Base-by-base conservation (phyloP, 257 asterid species). In the Perilla frutescens region DNA sequence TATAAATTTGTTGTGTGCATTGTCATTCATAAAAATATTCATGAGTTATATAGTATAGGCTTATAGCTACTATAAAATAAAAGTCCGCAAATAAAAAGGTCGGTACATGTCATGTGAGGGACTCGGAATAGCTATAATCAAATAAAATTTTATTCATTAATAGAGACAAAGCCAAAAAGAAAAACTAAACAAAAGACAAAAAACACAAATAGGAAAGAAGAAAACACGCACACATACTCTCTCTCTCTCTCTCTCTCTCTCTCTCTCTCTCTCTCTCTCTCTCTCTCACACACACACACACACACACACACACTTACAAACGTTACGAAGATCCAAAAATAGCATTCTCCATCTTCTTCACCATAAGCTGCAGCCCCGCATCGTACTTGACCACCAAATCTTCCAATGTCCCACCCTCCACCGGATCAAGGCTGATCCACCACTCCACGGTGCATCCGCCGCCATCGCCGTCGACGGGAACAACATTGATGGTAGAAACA, bases 361-460 rank as follows among this genome's bases (percentile, higher is more conserved):
- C 78, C 93, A 92, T 84, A 12, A 14, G 67, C 68, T 71, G 79
- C 66, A 90, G 70, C 51, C 86, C 90, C 4, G 66, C 47, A 6
- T 81, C 80, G 79, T 87, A 88, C 72, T 70, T 88, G 0, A 15
- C 66, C 62, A 88, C 89, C 83, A 88, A 76, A 75, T 87, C 91
- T 56, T 87, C 86, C 47, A 84, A 47, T 59, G 40, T 40, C 81
- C 85, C 82, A 15, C 92, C 94, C 41, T 11, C 88, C 75, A 89
- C 90, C 57, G 92, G 94, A 66, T 89, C 90, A 51, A 91, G 84
- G 61, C 84, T 73, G 71, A 91, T 68, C 20, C 77, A 43, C 97
- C 97, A 91, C 74, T 86, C 92, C 61, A 91, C 78, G 1, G 20
- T 34, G 61, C 84, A 74, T 1, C 76, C 85, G 3, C 53, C n/a